Evolutionary conservation across 1,284 basidiomycete species (phyloP), one percentile per base, ranked within the genome.

Genomic region (Ganoderma sinense): DNA sequence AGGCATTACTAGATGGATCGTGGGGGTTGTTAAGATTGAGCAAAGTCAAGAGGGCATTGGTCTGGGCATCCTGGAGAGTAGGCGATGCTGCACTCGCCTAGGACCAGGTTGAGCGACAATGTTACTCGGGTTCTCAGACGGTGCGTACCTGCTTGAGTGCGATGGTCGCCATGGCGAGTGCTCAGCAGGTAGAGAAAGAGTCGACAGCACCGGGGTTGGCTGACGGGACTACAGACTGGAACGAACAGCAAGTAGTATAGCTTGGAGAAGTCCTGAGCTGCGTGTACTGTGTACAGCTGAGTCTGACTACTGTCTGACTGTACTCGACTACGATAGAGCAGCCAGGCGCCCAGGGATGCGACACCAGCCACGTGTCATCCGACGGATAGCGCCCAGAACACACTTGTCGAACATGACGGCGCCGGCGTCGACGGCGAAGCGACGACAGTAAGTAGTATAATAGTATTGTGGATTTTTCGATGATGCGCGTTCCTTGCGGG

Each of bases 61-160:
- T 94, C 81, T 96, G 94, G n/a, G 89, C 85, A 78, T 94, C 90
- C 77, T 95, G 93, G 69, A 96, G 84, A 1, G 93, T 94, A 11
- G 76, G 69, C 60, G 80, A 73, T 23, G 80, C 55, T 39, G 78
- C 75, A 40, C 74, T 75, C 69, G 77, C 77, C 80, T 79, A 64
- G 8, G 53, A 36, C 7, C 8, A 29, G 14, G 5, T n/a, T 67
- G 4, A 70, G 63, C 72, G 41, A n/a, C 13, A 64, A 20, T 18
- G n/a, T 16, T 16, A 40, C 23, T 61, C n/a, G 23, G 14, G 6
- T 29, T 41, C 8, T 7, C 11, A n/a, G 26, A 61, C 18, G n/a
- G 43, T 56, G 78, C 84, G 68, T 73, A 89, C 90, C 80, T 89
- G 88, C 78, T 87, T 89, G 71, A 85, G 78, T 26, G 83, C 81